Percentiles rank a stretch among this genome's conserved stretches.
Evolutionary conservation across 805 yeast genomes (phyloP).

Genomic region (Metschnikowia borealis): DNA sequence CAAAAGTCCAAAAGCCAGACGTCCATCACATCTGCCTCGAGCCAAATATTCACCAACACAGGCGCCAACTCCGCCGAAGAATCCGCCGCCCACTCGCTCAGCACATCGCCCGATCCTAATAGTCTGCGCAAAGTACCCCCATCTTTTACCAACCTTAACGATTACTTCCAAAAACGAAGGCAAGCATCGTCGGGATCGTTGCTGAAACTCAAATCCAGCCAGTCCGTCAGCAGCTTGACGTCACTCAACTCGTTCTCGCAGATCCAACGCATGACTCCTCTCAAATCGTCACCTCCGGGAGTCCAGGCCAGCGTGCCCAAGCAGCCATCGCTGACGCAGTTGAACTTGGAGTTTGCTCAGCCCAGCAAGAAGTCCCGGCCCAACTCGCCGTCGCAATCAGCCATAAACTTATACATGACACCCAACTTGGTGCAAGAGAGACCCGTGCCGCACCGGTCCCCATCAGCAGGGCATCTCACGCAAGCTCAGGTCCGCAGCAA

Average conservation of each 20-base stretch:
- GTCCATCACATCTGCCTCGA: slow-evolving; percentile 20
- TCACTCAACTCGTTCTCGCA: slow-evolving; percentile 15
- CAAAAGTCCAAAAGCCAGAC: slow-evolving; percentile 27
- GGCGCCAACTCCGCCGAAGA: slow-evolving; percentile 24
- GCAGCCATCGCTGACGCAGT: slow-evolving; percentile 29
- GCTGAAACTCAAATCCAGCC: slow-evolving; percentile 21
- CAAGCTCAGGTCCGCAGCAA: slow-evolving; percentile 9
- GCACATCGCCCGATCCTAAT: slow-evolving; percentile 33
- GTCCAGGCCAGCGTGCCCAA: slow-evolving; percentile 16
- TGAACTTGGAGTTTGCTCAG: slow-evolving; percentile 35
- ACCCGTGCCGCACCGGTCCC: neutral
- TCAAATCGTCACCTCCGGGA: slow-evolving; percentile 20
- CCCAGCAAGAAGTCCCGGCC: slow-evolving; percentile 44
- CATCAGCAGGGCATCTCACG: neutral
- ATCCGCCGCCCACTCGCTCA: slow-evolving; percentile 26
- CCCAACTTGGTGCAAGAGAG: slow-evolving; percentile 6
- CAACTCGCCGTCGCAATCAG: slow-evolving; percentile 36
- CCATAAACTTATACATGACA: slow-evolving; percentile 8
- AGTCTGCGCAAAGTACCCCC: slow-evolving; percentile 16
- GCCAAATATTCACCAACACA: slow-evolving; percentile 25
- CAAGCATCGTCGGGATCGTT: slow-evolving; percentile 18
- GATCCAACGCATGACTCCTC: slow-evolving; percentile 43
- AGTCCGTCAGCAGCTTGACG: slow-evolving; percentile 16
- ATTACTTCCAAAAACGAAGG: slow-evolving; percentile 27
- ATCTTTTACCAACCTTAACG: slow-evolving; percentile 31